These are phyloP conservation scores for Fusarium nodosum DNA, from an alignment of 2,329 filamentous ascomycete species.

Conservation along the genomic window DNA sequence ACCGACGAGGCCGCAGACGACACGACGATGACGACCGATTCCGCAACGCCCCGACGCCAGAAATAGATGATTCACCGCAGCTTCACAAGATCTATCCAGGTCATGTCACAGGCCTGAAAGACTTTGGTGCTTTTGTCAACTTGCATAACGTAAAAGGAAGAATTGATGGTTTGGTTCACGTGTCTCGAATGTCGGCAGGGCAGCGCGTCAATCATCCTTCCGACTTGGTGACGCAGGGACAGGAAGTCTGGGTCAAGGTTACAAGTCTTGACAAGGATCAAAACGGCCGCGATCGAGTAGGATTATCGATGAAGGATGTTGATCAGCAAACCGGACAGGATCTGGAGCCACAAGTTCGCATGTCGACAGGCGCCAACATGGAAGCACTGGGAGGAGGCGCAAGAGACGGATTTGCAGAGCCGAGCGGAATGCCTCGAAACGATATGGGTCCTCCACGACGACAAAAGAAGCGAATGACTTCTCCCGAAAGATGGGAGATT, in stretches of 20 bases:
- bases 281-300: conserved; percentile 74
- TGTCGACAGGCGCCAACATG: conserved; percentile 92
- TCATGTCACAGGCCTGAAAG: conserved; percentile 90
- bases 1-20: conserved; percentile 56
- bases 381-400: conserved; percentile 78
- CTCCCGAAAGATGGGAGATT: conserved; percentile 97
- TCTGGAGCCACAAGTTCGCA: conserved; percentile 79
- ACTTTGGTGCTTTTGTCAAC: conserved; percentile 96
- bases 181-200: conserved; percentile 88
- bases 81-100: conserved; percentile 92
- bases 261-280: conserved; percentile 76
- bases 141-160: conserved; percentile 88
- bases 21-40: conserved; percentile 71
- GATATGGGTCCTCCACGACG: conserved; percentile 62
- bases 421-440: conserved; percentile 56
- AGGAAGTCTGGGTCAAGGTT: conserved; percentile 93
- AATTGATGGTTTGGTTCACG: conserved; percentile 92
- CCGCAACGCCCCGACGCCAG: conserved; percentile 74
- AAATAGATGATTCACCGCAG: conserved; percentile 85
- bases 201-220: conserved; percentile 92
- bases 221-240: conserved; percentile 83
- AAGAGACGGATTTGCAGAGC: conserved; percentile 68
- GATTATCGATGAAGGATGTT: conserved; percentile 96
- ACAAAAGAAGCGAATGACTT: conserved; percentile 93
- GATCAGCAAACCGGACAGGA: conserved; percentile 91